Percentiles rank a stretch among this genome's conserved stretches.
phyloP scores from a whole-genome alignment of 345 rosid species.

The Viola odorata region DNA sequence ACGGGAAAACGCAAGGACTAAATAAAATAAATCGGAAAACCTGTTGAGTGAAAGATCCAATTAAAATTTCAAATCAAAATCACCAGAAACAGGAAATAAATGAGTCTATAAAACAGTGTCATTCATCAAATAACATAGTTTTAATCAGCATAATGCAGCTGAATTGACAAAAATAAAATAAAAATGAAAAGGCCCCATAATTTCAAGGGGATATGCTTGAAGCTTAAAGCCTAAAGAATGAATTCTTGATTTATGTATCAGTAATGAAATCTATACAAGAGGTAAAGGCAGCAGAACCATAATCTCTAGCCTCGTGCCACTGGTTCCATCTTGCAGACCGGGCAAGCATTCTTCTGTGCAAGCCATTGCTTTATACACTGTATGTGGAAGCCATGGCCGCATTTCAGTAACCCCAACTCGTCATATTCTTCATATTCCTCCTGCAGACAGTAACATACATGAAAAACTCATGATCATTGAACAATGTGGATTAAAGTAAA shows the following conservation, averaged over 20 bases:
- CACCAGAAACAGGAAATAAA: no score
- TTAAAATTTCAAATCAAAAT: no score
- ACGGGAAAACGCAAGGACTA: no score
- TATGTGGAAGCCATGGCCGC: constrained; percentile 77
- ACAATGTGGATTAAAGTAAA: not conserved
- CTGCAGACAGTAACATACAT: constrained; percentile 25
- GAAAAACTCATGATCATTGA: not conserved
- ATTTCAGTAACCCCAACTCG: constrained; percentile 61
- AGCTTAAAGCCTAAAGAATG: constrained; percentile 19
- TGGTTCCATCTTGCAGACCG: constrained; percentile 70
- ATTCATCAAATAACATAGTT: constrained; percentile 14
- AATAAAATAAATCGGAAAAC: no score
- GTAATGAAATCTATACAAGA: constrained; percentile 37
- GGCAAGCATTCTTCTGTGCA: constrained; percentile 68
- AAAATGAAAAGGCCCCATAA: constrained; percentile 7
- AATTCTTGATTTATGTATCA: constrained; percentile 25
- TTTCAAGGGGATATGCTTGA: no score
- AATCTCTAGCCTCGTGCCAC: constrained; percentile 33
- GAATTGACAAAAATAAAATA: not conserved
- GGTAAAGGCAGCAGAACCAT: constrained; percentile 5
- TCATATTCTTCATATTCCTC: constrained; percentile 70
- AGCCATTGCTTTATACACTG: constrained; percentile 89
- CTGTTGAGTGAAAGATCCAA: no score
- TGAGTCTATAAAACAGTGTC: not conserved
- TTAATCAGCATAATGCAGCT: constrained; percentile 7